phyloP scores from a whole-genome alignment of 768 basidiomycete species.

The Botryobasidium botryosum region DNA sequence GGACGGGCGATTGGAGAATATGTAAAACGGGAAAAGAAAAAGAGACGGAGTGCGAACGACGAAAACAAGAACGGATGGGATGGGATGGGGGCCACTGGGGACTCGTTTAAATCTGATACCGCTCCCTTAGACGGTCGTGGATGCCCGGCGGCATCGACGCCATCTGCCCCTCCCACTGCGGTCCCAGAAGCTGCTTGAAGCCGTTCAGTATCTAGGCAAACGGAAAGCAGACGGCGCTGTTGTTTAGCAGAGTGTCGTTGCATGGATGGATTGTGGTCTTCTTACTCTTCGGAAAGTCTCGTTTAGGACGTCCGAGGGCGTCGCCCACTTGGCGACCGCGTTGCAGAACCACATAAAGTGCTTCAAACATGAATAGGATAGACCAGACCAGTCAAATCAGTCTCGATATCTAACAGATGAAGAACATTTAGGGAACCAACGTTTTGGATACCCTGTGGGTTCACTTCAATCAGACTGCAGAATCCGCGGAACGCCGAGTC shows the following conservation, averaged over 20 bases:
- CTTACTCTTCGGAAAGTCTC: slow-evolving; percentile 90
- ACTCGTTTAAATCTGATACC: slow-evolving; percentile 66
- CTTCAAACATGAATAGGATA: slow-evolving; percentile 28
- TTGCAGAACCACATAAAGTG: slow-evolving; percentile 96
- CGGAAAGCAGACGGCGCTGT: too few relatives aligned
- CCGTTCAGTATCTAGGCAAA: slow-evolving; percentile 48
- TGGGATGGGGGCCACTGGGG: too few relatives aligned
- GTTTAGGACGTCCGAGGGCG: slow-evolving; percentile 81
- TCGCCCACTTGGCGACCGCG: slow-evolving; percentile 88
- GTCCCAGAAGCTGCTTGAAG: slow-evolving; percentile 76
- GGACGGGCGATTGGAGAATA: too few relatives aligned
- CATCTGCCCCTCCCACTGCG: slow-evolving; percentile 74
- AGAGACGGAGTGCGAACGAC: too few relatives aligned
- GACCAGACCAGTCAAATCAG: too few relatives aligned
- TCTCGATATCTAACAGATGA: too few relatives aligned
- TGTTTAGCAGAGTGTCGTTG: too few relatives aligned
- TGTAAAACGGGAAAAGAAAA: too few relatives aligned
- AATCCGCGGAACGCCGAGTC: slow-evolving; percentile 97
- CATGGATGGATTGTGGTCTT: too few relatives aligned
- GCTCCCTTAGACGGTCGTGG: slow-evolving; percentile 66
- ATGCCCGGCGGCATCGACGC: slow-evolving; percentile 74
- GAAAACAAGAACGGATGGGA: too few relatives aligned
- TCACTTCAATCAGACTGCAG: slow-evolving; percentile 87
- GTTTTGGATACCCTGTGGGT: slow-evolving; percentile 87
- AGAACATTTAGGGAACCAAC: too few relatives aligned